A percentile compares a stretch with the other conserved stretches of the same genome.
These are phyloP conservation scores for Sclerotinia minor DNA, from an alignment of 2,329 filamentous ascomycete species.

Conservation along the genomic window DNA sequence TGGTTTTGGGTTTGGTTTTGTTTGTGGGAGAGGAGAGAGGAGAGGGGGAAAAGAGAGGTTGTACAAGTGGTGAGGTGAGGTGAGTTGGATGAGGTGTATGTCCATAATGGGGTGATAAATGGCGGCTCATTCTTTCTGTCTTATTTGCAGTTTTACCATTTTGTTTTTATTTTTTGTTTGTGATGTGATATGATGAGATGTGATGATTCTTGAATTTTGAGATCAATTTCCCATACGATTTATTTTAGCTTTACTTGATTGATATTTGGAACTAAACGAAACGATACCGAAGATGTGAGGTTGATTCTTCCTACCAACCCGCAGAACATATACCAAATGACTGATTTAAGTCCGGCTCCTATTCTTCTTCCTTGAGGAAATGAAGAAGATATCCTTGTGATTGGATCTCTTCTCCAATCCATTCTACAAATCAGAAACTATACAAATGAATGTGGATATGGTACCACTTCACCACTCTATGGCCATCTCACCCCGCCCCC, in stretches of 20 bases:
- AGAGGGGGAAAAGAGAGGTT: neutral
- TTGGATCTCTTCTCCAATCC: slow-evolving; percentile 13
- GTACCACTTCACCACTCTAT: slow-evolving; percentile 28
- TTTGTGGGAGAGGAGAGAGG: too few species aligned
- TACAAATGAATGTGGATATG: slow-evolving; percentile 39
- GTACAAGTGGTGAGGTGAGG: slow-evolving; percentile 2
- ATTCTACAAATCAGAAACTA: neutral
- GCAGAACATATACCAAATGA: neutral
- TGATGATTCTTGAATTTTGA: neutral
- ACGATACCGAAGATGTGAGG: neutral
- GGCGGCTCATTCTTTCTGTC: neutral
- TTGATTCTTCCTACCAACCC: neutral
- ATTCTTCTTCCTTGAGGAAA: slow-evolving; percentile 38
- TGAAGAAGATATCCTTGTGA: slow-evolving; percentile 39
- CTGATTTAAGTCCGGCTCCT: neutral
- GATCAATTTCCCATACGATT: neutral
- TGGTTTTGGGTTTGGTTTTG: too few species aligned
- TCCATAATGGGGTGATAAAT: neutral
- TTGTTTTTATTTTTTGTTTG: neutral
- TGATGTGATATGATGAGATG: neutral
- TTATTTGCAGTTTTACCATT: neutral
- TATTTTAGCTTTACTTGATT: neutral
- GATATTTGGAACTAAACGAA: too few species aligned
- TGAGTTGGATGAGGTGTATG: neutral
- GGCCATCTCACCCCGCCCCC: slow-evolving; percentile 30